Base-by-base conservation (phyloP, 139 green algal species). In the Coelastrella sp. region DNA sequence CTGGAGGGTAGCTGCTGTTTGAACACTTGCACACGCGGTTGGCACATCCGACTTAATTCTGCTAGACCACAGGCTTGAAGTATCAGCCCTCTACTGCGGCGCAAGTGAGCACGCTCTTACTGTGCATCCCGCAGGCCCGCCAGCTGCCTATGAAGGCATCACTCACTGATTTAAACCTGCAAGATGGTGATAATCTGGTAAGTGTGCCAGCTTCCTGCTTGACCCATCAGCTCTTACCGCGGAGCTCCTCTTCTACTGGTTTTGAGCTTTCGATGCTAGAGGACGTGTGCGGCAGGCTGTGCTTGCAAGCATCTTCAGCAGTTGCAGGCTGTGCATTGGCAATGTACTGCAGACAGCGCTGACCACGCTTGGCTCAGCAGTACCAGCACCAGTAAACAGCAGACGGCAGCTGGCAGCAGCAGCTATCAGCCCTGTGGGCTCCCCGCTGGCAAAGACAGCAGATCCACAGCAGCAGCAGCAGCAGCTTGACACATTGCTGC, bases 401-500 rank as follows among this genome's bases (percentile, higher is more conserved):
- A 80, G 32, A 73, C 57, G 64, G n/a, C 56, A 64, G 87, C 87
- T 60, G 58, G 71, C 54, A 61, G 56, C 5, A 74, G 81, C 56
- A 73, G 2, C 81, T 78, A 17, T 71, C 16, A 86, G 84, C 54
- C 23, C 65, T 14, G 54, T 83, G n/a, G 19, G 61, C 4, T 64
- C 80, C 76, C 56, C 81, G 64, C 22, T 7, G 61, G 83, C 65
- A 17, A 19, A 68, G 3, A 54, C 68, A 73, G 83, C 83, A 76
- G 65, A 56, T 13, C 14, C 66, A 73, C 85, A 78, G 61, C 66
- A 68, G 66, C 83, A 88, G 65, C 83, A 88, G 83, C 68, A 80
- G 32, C 32, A 47, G 32, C 32, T 93, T 3, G 87, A 90, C 19
- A 94, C 94, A 1, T 88, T 97, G 80, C 91, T 97, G 5, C 95